Percentiles rank a stretch among this genome's conserved stretches.
These are phyloP conservation scores for Xanthoconium purpureum DNA, from an alignment of 768 basidiomycete genomes.

Conservation along the genomic window DNA sequence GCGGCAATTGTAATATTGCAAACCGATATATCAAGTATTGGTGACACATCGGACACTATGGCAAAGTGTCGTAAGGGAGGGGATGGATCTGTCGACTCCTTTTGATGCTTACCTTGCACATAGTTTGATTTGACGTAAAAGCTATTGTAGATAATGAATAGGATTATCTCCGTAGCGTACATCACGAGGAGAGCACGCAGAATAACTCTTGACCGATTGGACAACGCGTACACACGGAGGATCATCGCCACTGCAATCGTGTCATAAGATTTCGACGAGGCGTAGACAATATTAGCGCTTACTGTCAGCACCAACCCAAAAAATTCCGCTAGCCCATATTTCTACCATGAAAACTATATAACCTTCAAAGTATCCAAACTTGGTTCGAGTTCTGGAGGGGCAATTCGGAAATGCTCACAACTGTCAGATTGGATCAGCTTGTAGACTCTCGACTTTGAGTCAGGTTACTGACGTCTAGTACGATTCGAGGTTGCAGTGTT, in stretches of 20 bases:
- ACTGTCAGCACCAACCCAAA: neutral
- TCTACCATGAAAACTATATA: neutral
- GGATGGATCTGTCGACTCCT: neutral
- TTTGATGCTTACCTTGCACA: neutral
- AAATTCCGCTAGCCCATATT: neutral
- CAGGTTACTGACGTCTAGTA: neutral
- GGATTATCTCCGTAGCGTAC: neutral
- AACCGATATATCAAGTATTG: neutral
- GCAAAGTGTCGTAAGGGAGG: neutral
- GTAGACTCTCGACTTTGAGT: neutral
- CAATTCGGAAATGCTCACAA: neutral
- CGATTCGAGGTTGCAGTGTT: neutral
- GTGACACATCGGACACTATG: neutral
- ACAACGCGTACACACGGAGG: neutral
- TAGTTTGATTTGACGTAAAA: neutral
- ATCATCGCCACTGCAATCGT: neutral
- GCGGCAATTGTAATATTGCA: neutral
- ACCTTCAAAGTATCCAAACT: neutral
- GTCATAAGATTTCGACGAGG: neutral
- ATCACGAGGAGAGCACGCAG: neutral
- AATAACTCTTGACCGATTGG: neutral
- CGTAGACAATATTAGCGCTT: neutral
- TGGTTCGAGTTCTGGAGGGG: no score
- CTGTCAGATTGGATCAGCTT: neutral
- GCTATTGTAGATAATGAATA: neutral